Evolutionary conservation across 2,329 filamentous ascomycete genomes (phyloP), one percentile per base, ranked within the genome.

Genomic region (Camptophora hylomeconis): DNA sequence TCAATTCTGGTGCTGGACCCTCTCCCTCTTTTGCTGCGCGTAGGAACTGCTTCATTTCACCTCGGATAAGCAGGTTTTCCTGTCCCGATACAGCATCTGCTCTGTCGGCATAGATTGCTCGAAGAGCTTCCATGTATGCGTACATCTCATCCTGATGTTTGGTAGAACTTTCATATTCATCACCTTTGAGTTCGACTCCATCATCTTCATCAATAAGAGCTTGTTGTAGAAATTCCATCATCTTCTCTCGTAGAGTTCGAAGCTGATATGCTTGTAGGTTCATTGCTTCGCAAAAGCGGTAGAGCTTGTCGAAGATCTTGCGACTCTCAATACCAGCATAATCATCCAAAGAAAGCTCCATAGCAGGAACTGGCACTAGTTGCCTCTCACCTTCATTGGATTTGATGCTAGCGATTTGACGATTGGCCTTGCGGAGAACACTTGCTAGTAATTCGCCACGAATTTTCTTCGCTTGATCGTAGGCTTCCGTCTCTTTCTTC

Each of bases 111-210:
- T 89, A 69, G 26, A 78, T 65, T 0, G 79, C 72, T 35, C 82
- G 69, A 16, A 94, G 61, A 6, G 72, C 75, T 48, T 84, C 75
- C 33, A 92, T 78, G 46, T 92, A 92, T 5, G 80, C 80, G 53
- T 87, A 81, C 22, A 94, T 69, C 48, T 92, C 75, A 37, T 94
- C 87, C 54, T 95, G 87, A 24, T 77, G 69, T 50, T 81, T 81
- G 0, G 84, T 82, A 0, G 87, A 92, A 17, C 80, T 72, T 41
- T 83, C 80, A 38, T 93, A 89, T 50, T 95, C 89, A 35, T 94
- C 78, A 14, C 89, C 89, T 7, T 83, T 87, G 2, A 74, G 68
- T 33, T 92, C 82, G 7, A 67, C 55, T n/a, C 60, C 61, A 10
- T 73, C 72, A 21, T 92, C 83, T 46, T 89, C 75, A 42, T 95